These are phyloP conservation scores for Cladosporium sp. DNA, from an alignment of 2,329 filamentous ascomycete genomes.

Conservation along the genomic window DNA sequence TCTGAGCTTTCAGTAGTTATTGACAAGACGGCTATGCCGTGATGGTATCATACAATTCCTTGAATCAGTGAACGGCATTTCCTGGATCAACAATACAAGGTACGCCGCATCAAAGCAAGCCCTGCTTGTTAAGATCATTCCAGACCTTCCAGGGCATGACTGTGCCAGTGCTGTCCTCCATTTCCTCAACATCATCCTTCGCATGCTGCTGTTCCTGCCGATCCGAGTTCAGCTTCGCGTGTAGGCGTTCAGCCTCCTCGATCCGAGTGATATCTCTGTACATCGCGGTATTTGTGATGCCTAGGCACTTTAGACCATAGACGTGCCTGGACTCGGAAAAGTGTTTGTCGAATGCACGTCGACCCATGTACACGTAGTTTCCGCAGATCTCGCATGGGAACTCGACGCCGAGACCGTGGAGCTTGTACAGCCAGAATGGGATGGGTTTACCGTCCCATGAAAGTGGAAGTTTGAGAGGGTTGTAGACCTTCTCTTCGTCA, in stretches of 20 bases:
- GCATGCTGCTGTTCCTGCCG: conserved; percentile 70
- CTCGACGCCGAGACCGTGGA: conserved; percentile 91
- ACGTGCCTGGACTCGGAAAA: conserved; percentile 93
- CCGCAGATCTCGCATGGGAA: conserved; percentile 95
- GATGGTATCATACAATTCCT: too few relatives aligned
- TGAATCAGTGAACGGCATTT: too few relatives aligned
- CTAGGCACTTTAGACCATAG: conserved; percentile 87
- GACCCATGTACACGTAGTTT: conserved; percentile 98
- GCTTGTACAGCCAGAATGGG: conserved; percentile 96
- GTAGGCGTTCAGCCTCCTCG: conserved; percentile 77
- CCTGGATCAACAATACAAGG: too few relatives aligned
- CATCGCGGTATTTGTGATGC: conserved; percentile 72
- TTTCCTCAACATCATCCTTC: conserved; percentile 67
- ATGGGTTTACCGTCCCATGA: conserved; percentile 99
- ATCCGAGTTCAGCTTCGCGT: conserved; percentile 88
- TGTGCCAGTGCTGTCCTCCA: conserved; percentile 96
- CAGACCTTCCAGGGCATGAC: conserved; percentile 99
- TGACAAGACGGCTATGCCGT: too few relatives aligned
- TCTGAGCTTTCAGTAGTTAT: too few relatives aligned
- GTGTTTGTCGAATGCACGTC: conserved; percentile 94
- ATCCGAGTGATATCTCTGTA: conserved; percentile 94
- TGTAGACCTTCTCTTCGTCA: conserved; percentile 81
- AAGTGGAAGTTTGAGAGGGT: conserved; percentile 88
- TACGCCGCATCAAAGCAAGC: conserved; percentile 53
- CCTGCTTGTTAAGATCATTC: conserved; percentile 88